These are phyloP conservation scores for Ochromonas danica DNA, from an alignment of 108 stramenopile genomes.

Conservation along the genomic window DNA sequence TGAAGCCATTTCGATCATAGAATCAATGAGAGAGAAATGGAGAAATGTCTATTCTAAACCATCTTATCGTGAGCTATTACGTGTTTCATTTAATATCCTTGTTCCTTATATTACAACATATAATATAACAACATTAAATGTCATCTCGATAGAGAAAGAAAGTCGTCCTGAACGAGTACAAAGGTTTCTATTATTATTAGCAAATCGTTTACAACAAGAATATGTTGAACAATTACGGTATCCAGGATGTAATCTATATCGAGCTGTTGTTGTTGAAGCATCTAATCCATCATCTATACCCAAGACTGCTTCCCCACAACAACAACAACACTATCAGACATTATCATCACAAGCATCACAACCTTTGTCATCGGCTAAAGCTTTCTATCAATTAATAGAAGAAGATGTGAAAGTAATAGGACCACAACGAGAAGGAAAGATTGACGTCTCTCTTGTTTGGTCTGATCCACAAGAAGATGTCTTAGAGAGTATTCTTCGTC, in stretches of 20 bases:
- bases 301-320: neutral
- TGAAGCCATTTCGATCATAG: neutral
- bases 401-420: neutral
- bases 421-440: neutral
- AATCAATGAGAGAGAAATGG: neutral
- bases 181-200: neutral
- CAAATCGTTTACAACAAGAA: slow-evolving; percentile 18
- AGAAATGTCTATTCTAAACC: neutral
- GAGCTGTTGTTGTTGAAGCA: neutral
- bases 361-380: no score
- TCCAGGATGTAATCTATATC: neutral
- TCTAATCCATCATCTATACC: neutral
- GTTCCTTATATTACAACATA: neutral
- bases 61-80: neutral
- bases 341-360: no score
- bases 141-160: neutral
- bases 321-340: neutral
- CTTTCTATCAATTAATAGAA: neutral
- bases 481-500: neutral
- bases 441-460: neutral
- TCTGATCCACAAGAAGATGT: neutral
- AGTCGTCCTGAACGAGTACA: neutral
- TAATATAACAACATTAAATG: neutral
- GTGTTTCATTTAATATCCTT: neutral
- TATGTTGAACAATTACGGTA: slow-evolving; percentile 12